Evolutionary conservation across 306 rosid genomes (phyloP).

Genomic region (Pterocarpus santalinus): DNA sequence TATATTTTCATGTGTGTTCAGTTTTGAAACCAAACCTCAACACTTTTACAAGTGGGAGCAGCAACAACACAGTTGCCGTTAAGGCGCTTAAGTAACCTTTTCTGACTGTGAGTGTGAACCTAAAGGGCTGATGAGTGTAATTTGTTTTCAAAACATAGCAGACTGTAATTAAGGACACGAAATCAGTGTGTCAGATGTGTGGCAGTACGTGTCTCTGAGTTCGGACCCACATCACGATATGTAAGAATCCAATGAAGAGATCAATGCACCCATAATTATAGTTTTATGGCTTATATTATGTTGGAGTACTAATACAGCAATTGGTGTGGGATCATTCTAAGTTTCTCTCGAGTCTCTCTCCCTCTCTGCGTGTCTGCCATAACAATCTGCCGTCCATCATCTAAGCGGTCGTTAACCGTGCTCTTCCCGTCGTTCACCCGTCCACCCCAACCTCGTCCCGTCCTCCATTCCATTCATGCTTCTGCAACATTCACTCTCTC

Average conservation of each 20-base stretch:
- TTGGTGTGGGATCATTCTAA: too few species aligned
- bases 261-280: too few species aligned
- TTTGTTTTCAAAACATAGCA: neutral
- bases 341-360: too few species aligned
- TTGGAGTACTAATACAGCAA: too few species aligned
- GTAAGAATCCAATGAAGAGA: constrained; percentile 70
- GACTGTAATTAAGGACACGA: constrained; percentile 30
- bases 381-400: too few species aligned
- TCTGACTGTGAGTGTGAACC: neutral
- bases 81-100: constrained; percentile 1
- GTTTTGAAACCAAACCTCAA: neutral
- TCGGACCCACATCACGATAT: constrained; percentile 33
- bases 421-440: too few species aligned
- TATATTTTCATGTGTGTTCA: neutral
- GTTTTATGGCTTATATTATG: too few species aligned
- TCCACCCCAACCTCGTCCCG: too few species aligned
- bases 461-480: too few species aligned
- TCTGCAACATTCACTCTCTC: too few species aligned
- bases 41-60: neutral
- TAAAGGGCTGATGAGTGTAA: neutral
- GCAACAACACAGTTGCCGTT: constrained; percentile 4
- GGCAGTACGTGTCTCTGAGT: constrained; percentile 42
- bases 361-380: too few species aligned
- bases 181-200: constrained; percentile 51
- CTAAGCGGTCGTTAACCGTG: too few species aligned